Evolutionary conservation across 1,139 yeast species (phyloP).

Genomic region (Geotrichum histeridarum): DNA sequence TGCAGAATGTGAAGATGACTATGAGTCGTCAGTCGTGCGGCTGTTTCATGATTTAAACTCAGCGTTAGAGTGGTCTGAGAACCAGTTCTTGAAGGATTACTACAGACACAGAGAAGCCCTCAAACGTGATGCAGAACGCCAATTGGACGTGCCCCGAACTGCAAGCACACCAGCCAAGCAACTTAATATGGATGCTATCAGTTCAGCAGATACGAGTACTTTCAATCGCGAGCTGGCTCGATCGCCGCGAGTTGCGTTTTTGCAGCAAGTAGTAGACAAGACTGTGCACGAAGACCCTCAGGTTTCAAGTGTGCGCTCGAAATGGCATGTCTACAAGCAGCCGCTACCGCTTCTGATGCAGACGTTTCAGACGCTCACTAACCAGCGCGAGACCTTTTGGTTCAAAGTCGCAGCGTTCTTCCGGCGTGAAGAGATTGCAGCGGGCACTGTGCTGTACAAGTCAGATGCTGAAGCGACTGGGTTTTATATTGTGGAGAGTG

Average conservation of each 20-base stretch:
- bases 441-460: conserved; percentile 40
- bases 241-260: conserved; percentile 61
- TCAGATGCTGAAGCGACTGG: conserved; percentile 35
- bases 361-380: conserved; percentile 62
- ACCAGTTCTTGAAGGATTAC: conserved; percentile 72
- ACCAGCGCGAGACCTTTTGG: conserved; percentile 65
- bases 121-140: conserved; percentile 24
- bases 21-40: conserved; percentile 40
- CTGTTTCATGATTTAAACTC: conserved; percentile 72
- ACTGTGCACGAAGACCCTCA: conserved; percentile 42
- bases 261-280: conserved; percentile 57
- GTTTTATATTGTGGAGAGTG: conserved; percentile 70
- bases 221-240: conserved; percentile 31
- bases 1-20: neutral
- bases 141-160: conserved; percentile 19
- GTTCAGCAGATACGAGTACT: neutral
- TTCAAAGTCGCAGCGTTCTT: conserved; percentile 49
- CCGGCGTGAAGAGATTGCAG: conserved; percentile 46
- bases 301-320: conserved; percentile 20
- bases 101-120: conserved; percentile 37
- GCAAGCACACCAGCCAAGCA: conserved; percentile 3
- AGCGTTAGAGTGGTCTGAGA: conserved; percentile 96
- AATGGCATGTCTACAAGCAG: conserved; percentile 42
- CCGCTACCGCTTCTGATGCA: conserved; percentile 68
- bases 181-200: conserved; percentile 22